Evolutionary conservation across 495 filamentous ascomycete species (phyloP), one percentile per base, ranked within the genome.

Genomic region (Podospora tetraspora): DNA sequence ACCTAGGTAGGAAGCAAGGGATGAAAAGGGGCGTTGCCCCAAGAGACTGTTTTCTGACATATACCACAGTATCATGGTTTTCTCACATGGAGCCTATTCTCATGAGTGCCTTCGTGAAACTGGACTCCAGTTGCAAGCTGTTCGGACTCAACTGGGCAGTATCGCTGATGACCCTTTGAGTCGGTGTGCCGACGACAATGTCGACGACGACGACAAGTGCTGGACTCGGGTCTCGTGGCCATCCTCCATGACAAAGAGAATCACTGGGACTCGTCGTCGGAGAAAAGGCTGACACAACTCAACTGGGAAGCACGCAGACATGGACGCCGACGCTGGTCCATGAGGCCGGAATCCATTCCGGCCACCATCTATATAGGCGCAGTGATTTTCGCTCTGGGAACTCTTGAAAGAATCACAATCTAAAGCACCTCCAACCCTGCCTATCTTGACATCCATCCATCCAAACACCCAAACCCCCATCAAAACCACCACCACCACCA

Each of bases 321-420:
- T 24, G 10, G 65, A 11, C 27, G 60, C 19, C n/a, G 60, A 63
- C 60, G 71, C 23, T 52, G 12, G 27, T 52, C 43, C 43, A 52
- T 3, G 78, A 83, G 85, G 85, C 85, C 85, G 85, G 85, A 86
- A 88, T 85, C 69, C 70, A 84, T 84, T 84, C 86, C 86, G 86
- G 86, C 86, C 85, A 82, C 81, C 69, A 69, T 73, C 78, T 79
- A 83, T 87, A 83, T 86, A 85, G 80, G 81, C 79, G 76, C 74
- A 63, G 71, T 71, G 76, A 67, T 71, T 52, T 21, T 32, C 71
- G 72, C 73, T 74, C 77, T 75, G 73, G 74, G 67, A 68, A 70
- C 75, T 71, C 71, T 27, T 24, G 59, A 21, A 59, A 43, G 61
- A 69, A 60, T 69, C 71, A 61, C 68, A 70, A 71, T 43, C 66